These are phyloP conservation scores for Trametes sp. DNA, from an alignment of 1,284 basidiomycete genomes.

Conservation along the genomic window DNA sequence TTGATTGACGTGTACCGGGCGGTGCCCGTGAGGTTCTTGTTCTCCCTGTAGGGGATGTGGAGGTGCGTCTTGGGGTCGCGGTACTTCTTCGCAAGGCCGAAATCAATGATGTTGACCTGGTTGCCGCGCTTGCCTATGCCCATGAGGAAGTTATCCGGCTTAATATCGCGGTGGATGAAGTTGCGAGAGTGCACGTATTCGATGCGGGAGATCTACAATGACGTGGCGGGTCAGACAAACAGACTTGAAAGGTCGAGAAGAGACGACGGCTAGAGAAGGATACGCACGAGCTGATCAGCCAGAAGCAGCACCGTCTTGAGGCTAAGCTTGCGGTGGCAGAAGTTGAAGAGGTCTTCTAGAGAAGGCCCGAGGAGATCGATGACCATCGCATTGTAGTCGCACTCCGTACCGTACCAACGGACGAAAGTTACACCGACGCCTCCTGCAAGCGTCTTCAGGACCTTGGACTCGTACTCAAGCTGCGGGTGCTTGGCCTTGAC, in stretches of 20 bases:
- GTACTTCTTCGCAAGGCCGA: conserved; percentile 99
- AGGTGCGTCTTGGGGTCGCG: conserved; percentile 99
- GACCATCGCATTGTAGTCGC: conserved; percentile 99
- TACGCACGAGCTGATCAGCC: conserved; percentile 92
- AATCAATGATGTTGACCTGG: conserved; percentile 99
- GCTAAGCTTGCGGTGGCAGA: conserved; percentile 98
- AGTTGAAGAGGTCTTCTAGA: conserved; percentile 99
- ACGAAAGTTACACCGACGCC: conserved; percentile 99
- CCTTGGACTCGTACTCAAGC: conserved; percentile 98
- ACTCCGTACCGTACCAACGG: conserved; percentile 98
- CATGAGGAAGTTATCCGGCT: conserved; percentile 99
- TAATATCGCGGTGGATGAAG: conserved; percentile 99
- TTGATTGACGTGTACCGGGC: conserved; percentile 99
- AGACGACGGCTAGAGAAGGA: conserved; percentile 23
- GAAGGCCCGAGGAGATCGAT: conserved; percentile 97
- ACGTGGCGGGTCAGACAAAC: conserved; percentile 21
- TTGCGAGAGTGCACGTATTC: conserved; percentile 99
- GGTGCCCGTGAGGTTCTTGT: conserved; percentile 99
- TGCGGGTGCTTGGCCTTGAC: conserved; percentile 99
- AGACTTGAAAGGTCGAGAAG: conserved; percentile 12
- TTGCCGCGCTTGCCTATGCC: conserved; percentile 99
- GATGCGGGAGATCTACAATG: conserved; percentile 90
- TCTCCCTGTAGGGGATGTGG: conserved; percentile 99
- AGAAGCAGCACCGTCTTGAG: conserved; percentile 97
- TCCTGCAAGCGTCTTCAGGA: conserved; percentile 97